These are phyloP conservation scores for Hypomyces perniciosus DNA, from an alignment of 2,329 filamentous ascomycete species.

Conservation along the genomic window DNA sequence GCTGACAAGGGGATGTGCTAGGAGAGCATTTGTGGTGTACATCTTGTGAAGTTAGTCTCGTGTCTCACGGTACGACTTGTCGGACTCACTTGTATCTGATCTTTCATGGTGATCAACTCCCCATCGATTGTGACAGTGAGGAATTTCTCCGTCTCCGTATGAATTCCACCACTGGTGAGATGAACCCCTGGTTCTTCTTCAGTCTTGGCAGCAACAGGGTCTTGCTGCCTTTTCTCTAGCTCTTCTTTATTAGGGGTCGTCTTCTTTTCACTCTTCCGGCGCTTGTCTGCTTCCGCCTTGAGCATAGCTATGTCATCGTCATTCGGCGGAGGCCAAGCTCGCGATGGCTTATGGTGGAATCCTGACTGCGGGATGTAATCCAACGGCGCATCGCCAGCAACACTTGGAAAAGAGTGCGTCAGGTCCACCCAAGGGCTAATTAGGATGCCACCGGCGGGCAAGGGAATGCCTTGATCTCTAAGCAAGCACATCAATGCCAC, in stretches of 20 bases:
- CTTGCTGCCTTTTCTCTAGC: conserved; percentile 29
- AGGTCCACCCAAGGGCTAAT: conserved; percentile 96
- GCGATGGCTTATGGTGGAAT: conserved; percentile 84
- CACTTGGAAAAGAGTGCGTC: conserved; percentile 90
- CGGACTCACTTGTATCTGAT: conserved; percentile 74
- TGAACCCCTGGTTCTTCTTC: conserved; percentile 17
- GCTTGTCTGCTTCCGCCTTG: conserved; percentile 44
- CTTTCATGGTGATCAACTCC: conserved; percentile 65
- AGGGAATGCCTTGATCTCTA: conserved; percentile 73
- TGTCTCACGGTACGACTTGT: background rate
- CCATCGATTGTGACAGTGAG: conserved; percentile 67
- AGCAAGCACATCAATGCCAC: conserved; percentile 72
- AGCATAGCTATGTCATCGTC: conserved; percentile 61
- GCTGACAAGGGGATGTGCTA: conserved; percentile 84
- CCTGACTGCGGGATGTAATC: conserved; percentile 88
- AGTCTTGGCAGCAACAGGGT: conserved; percentile 24
- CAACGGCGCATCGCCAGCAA: conserved; percentile 62
- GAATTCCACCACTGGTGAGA: conserved; percentile 24
- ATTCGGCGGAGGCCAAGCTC: conserved; percentile 88
- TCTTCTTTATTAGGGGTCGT: conserved; percentile 18
- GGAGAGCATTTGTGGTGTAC: conserved; percentile 75
- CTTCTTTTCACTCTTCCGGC: conserved; percentile 21
- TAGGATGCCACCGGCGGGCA: conserved; percentile 84
- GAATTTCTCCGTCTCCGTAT: conserved; percentile 25
- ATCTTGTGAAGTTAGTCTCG: conserved; percentile 37